Evolutionary conservation across 2,329 filamentous ascomycete species (phyloP).

Genomic region (Dothiorella sarmentorum): DNA sequence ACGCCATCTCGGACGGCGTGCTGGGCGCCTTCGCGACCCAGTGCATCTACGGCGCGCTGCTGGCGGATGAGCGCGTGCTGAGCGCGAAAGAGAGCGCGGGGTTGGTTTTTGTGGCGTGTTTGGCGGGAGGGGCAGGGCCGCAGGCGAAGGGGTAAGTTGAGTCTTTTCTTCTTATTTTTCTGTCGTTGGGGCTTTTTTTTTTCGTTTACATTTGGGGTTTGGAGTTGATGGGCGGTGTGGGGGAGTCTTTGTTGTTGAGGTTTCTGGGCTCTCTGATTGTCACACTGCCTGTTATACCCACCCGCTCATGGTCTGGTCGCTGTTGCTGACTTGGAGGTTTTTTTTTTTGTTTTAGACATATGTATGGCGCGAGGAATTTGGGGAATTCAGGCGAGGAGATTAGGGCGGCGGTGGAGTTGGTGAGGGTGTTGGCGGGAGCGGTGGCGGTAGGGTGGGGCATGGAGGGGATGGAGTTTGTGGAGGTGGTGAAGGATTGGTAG

Average conservation of each 20-base stretch:
- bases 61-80: constrained; percentile 2
- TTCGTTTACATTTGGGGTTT: background rate
- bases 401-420: background rate
- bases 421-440: background rate
- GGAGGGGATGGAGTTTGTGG: constrained; percentile 11
- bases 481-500: constrained; percentile 9
- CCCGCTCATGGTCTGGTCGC: background rate
- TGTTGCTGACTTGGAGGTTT: background rate
- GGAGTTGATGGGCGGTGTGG: background rate
- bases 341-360: background rate
- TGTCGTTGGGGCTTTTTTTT: background rate
- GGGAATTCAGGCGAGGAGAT: constrained; percentile 14
- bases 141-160: constrained; percentile 16
- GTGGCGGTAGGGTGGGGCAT: background rate
- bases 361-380: constrained; percentile 17
- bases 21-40: constrained; percentile 16
- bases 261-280: too few species aligned
- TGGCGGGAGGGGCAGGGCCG: background rate
- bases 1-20: constrained; percentile 9
- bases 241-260: too few species aligned
- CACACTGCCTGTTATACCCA: too few species aligned
- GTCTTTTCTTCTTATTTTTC: background rate
- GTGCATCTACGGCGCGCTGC: constrained; percentile 19
- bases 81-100: constrained; percentile 3
- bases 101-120: constrained; percentile 12